Base-by-base conservation (phyloP, 2,329 filamentous ascomycete genomes). In the Microdochium trichocladiopsis region DNA sequence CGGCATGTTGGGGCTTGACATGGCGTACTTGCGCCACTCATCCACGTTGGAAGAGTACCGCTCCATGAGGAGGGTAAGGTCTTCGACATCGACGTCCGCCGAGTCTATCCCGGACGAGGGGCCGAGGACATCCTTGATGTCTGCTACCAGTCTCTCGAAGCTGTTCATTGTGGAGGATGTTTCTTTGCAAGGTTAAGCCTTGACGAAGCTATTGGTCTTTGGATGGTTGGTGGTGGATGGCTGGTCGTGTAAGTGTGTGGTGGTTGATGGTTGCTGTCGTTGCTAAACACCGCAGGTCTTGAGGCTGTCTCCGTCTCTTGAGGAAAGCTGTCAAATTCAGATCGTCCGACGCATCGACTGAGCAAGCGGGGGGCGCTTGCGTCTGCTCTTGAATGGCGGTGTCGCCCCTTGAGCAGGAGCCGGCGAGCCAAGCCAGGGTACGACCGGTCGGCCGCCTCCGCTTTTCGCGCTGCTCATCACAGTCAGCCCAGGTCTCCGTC, bases 21-120 rank as follows among this genome's bases (percentile, higher is more conserved):
- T 79, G 25, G 88, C 88, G 69, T 89, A 96, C 56, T 75, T 77
- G 51, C 72, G 65, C 92, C 92, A 96, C 52, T 92, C 85, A 24
- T 73, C 68, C 52, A 85, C 76, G 37, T 82, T 72, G 48, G 88
- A 90, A 50, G 77, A 67, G 69, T 96, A 96, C 25, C 79, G 72
- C 53, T 82, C 71, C 90, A 96, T 95, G 57, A 93, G 69, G 24
- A 74, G 71, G 53, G 82, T 83, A 51, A 96, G 77, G 60, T 88
- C 78, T 51, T 80, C 73, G 52, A 90, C 82, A 60, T 96, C 83
- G 58, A 96, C 83, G 65, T 94, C 90, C 45, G 85, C 86, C 31
- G 88, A 94, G 55, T 88, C 84, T 60, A 95, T 78, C 2, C 91
- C 91, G 12, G 88, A 94, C 53, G 84, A 88, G 3, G 89, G 87